Percentiles rank a stretch among this genome's conserved stretches.
Evolutionary conservation across 441 rosid species (phyloP).

Genomic region (Populus hybrid): DNA sequence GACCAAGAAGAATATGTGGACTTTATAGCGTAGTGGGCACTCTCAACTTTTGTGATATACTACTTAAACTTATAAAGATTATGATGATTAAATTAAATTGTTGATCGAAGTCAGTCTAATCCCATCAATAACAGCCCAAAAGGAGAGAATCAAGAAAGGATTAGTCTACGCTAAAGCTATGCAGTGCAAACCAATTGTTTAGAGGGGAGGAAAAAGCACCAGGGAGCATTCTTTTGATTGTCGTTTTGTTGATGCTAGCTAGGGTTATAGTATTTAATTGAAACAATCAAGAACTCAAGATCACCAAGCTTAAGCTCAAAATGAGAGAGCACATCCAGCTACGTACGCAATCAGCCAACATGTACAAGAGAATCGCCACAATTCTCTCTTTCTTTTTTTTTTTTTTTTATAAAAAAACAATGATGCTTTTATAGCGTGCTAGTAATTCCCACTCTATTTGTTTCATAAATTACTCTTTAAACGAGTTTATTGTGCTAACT

Average conservation of each 20-base stretch:
- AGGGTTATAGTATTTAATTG: neutral
- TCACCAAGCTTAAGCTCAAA: neutral
- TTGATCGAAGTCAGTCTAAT: conserved; percentile 25
- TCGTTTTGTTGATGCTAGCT: neutral
- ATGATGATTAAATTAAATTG: conserved; percentile 14
- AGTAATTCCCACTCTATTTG: neutral
- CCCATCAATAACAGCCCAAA: conserved; percentile 9
- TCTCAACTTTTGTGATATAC: conserved; percentile 11
- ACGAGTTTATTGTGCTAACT: neutral
- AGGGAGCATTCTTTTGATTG: neutral
- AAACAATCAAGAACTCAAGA: neutral
- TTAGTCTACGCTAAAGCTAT: neutral
- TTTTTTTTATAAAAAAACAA: neutral
- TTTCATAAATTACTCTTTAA: neutral
- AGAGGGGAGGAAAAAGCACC: neutral
- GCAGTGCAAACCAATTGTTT: conserved; percentile 10
- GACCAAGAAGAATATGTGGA: neutral
- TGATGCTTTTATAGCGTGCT: neutral
- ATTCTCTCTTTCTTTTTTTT: too few species aligned
- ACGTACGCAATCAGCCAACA: too few species aligned
- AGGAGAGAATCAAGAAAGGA: neutral
- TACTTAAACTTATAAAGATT: conserved; percentile 18
- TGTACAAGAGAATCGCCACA: too few species aligned
- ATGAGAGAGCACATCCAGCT: neutral
- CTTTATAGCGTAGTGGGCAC: conserved; percentile 5